Conservation (phyloP, 1,139 yeast species). For the Suhomyces guaymorum region DNA sequence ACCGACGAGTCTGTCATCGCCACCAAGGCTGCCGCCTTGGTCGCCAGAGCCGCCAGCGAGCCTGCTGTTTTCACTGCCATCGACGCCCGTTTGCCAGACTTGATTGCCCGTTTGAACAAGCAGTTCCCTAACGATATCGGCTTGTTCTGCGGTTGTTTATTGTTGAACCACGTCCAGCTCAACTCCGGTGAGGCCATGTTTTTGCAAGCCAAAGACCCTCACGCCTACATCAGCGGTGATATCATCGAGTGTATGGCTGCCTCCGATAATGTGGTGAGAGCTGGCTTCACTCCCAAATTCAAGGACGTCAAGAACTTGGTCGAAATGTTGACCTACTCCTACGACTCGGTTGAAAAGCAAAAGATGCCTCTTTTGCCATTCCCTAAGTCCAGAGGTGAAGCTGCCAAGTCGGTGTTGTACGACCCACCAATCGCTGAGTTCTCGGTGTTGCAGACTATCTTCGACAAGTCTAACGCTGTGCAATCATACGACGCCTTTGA, state of each 20-base stretch:
- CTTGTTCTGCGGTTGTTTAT: conserved; percentile 89
- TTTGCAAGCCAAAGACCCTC: conserved; percentile 95
- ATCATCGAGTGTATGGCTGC: conserved; percentile 99
- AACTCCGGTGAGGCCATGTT: conserved; percentile 96
- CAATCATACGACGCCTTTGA: conserved; percentile 57
- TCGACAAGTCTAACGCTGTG: conserved; percentile 47
- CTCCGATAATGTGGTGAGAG: conserved; percentile 95
- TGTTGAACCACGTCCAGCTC: conserved; percentile 83
- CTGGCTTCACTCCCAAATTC: conserved; percentile 98
- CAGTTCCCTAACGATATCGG: conserved; percentile 96
- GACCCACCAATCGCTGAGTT: conserved; percentile 98
- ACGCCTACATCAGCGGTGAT: conserved; percentile 95
- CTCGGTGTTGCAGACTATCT: conserved; percentile 76
- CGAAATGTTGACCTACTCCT: conserved; percentile 84
- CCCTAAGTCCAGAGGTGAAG: conserved; percentile 66
- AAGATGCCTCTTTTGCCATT: conserved; percentile 75
- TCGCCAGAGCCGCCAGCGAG: conserved; percentile 54
- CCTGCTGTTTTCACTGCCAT: conserved; percentile 51
- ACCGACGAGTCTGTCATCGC: conserved; percentile 58
- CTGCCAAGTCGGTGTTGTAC: conserved; percentile 61
- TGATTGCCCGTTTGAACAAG: conserved; percentile 71
- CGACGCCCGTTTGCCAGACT: conserved; percentile 59
- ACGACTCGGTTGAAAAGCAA: conserved; percentile 88
- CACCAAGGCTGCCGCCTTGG: conserved; percentile 59
- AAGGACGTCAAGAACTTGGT: conserved; percentile 91